phyloP scores from a whole-genome alignment of 768 basidiomycete species.

The Scleroderma bovista region DNA sequence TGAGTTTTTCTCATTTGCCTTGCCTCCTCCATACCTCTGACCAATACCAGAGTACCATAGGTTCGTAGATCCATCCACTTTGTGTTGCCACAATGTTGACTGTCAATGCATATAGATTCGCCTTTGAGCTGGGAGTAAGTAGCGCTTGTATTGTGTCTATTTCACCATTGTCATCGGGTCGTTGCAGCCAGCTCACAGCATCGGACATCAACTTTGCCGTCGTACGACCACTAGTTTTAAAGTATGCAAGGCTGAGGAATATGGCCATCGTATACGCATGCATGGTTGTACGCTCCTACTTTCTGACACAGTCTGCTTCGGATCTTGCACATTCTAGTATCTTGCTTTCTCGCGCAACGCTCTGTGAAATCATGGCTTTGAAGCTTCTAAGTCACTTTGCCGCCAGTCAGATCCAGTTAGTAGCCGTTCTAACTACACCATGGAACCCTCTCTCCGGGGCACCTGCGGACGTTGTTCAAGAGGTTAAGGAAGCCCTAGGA shows the following conservation, averaged over 20 bases:
- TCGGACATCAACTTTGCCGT: constrained; percentile 79
- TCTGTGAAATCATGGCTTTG: constrained; percentile 87
- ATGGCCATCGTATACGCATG: constrained; percentile 72
- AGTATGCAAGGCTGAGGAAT: constrained; percentile 74
- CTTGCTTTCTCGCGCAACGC: constrained; percentile 62
- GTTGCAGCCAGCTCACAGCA: constrained; percentile 67
- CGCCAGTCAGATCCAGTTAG: constrained; percentile 67
- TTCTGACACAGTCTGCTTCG: constrained; percentile 58
- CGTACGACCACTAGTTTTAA: constrained; percentile 70
- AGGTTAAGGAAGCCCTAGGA: constrained; percentile 54
- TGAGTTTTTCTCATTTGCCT: constrained; percentile 33
- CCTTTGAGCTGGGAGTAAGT: constrained; percentile 79
- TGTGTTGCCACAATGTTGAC: not conserved
- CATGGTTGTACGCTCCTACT: constrained; percentile 75
- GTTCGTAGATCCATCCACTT: constrained; percentile 10
- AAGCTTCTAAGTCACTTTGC: constrained; percentile 78
- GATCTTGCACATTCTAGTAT: constrained; percentile 77
- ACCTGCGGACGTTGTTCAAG: constrained; percentile 55
- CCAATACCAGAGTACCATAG: constrained; percentile 20
- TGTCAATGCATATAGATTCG: constrained; percentile 42
- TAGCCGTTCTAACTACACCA: constrained; percentile 68
- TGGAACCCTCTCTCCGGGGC: constrained; percentile 88
- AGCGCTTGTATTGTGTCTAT: not conserved
- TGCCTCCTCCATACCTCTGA: constrained; percentile 13
- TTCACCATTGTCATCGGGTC: not conserved